Evolutionary conservation across 2,329 filamentous ascomycete genomes (phyloP).

Genomic region (Teratosphaeria viscida): DNA sequence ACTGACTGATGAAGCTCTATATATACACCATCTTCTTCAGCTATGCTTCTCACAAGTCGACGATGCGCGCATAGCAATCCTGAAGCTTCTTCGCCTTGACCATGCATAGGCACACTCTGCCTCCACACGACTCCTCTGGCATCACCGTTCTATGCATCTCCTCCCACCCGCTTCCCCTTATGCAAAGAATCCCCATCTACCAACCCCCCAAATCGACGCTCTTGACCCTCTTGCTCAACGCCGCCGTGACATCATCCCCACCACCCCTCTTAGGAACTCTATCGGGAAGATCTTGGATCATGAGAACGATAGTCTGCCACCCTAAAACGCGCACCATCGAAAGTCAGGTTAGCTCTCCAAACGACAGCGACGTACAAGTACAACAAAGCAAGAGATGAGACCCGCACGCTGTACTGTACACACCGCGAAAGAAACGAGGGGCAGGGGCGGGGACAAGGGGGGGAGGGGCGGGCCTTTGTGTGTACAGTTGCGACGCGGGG

Average conservation of each 20-base stretch:
- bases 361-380: constrained; percentile 3
- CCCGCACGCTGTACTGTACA: background rate
- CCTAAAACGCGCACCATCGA: constrained; percentile 17
- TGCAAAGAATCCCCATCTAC: background rate
- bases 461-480: background rate
- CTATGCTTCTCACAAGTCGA: background rate
- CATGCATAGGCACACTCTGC: background rate
- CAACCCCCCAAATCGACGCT: constrained; percentile 6
- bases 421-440: background rate
- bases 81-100: background rate
- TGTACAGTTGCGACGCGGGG: background rate
- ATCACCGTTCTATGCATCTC: background rate
- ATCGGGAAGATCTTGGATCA: constrained; percentile 96
- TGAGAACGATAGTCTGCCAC: constrained; percentile 55
- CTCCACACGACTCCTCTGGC: background rate
- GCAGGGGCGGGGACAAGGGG: background rate
- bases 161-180: background rate
- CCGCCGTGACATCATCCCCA: constrained; percentile 9
- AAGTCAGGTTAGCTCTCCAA: constrained; percentile 11
- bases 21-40: background rate
- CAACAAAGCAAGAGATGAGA: background rate
- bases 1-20: background rate
- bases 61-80: background rate
- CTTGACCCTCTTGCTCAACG: constrained; percentile 23
- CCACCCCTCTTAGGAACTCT: constrained; percentile 52